A percentile compares a stretch with the other conserved stretches of the same genome.
Conservation (phyloP, 2,329 filamentous ascomycete genomes). For the Botryotinia narcissicola region DNA sequence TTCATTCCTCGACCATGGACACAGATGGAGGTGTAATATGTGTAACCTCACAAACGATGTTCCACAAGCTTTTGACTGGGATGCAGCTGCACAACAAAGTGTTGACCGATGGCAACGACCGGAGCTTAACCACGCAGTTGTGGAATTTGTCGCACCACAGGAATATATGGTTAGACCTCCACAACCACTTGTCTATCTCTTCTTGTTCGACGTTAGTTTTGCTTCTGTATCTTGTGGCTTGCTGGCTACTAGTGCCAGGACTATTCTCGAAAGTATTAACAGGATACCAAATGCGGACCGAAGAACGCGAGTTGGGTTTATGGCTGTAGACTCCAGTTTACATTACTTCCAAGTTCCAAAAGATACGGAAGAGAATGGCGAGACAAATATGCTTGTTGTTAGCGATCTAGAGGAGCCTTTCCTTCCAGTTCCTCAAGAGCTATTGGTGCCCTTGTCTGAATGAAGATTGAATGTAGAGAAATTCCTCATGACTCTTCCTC, state of each 20-base stretch:
- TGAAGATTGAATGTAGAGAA: constrained; percentile 87
- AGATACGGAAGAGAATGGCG: constrained; percentile 78
- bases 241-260: constrained; percentile 85
- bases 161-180: constrained; percentile 99
- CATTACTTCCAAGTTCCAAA: constrained; percentile 96
- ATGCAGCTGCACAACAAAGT: constrained; percentile 83
- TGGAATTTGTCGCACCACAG: constrained; percentile 96
- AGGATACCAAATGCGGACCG: constrained; percentile 97
- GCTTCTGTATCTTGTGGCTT: constrained; percentile 86
- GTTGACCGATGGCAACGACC: constrained; percentile 89
- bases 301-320: constrained; percentile 87
- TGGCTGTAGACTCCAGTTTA: constrained; percentile 89
- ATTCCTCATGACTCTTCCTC: constrained; percentile 85
- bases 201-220: constrained; percentile 93
- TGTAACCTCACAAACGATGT: constrained; percentile 98
- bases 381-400: constrained; percentile 89
- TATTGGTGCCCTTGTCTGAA: constrained; percentile 85
- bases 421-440: constrained; percentile 86
- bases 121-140: constrained; percentile 93
- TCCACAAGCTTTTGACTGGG: constrained; percentile 99
- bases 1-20: constrained; percentile 92
- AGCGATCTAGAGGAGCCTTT: constrained; percentile 96
- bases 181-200: constrained; percentile 91
- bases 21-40: constrained; percentile 99
- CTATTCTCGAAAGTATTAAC: constrained; percentile 91